phyloP scores from a whole-genome alignment of 495 filamentous ascomycete genomes.

The Tuber calosporum region DNA sequence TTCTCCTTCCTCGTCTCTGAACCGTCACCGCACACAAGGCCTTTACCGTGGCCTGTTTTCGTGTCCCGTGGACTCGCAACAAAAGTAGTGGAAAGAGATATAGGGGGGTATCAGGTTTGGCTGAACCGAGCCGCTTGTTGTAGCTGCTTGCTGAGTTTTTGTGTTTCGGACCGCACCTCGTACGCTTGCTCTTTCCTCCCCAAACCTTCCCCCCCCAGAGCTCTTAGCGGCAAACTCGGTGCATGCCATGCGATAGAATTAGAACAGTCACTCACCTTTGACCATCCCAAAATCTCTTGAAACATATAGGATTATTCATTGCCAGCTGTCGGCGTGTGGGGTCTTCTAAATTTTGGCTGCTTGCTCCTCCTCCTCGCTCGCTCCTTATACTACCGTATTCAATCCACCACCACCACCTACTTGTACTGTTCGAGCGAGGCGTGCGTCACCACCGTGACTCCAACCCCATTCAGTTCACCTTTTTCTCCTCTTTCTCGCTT shows the following conservation, averaged over 20 bases:
- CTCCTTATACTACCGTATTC: not conserved
- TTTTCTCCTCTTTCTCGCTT: not conserved
- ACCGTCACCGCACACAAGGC: not conserved
- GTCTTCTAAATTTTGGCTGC: not conserved
- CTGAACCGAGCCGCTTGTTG: not conserved
- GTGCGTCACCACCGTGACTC: conserved; percentile 1
- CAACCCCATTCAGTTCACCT: not conserved
- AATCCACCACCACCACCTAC: not conserved
- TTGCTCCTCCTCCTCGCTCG: not conserved
- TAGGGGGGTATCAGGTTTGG: not conserved
- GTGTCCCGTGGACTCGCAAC: not conserved
- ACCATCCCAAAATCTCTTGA: not conserved
- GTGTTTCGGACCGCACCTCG: not conserved
- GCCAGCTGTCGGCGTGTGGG: not conserved
- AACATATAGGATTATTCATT: conserved; percentile 1
- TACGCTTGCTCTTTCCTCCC: not conserved
- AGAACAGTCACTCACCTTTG: not conserved
- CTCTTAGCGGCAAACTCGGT: not conserved
- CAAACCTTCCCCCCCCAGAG: not conserved
- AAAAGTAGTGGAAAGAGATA: not conserved
- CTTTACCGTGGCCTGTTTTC: not conserved
- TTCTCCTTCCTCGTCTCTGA: conserved; percentile 13
- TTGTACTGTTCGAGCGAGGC: not conserved
- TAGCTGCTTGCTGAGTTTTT: not conserved
- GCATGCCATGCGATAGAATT: not conserved